Percentiles rank a stretch among this genome's conserved stretches.
Evolutionary conservation across 2,329 filamentous ascomycete genomes (phyloP).

Genomic region (Aspergillus fumigatus): DNA sequence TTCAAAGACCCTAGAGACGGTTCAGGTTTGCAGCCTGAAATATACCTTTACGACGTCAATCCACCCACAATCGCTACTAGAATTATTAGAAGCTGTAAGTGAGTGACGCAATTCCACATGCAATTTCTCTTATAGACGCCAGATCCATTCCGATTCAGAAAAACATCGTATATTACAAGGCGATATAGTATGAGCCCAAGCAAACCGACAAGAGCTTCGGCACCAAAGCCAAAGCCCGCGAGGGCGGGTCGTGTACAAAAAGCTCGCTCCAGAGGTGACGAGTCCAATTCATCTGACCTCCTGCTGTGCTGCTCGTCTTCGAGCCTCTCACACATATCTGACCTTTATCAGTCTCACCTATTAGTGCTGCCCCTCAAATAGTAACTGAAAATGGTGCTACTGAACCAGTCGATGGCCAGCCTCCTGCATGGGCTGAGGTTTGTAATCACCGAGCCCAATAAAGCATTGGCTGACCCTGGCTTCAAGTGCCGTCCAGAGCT

Average conservation of each 20-base stretch:
- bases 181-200: neutral
- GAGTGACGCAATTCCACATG: neutral
- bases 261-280: neutral
- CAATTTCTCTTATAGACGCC: neutral
- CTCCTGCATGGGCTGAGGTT: slow-evolving; percentile 53
- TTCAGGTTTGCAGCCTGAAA: neutral
- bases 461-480: slow-evolving; percentile 33
- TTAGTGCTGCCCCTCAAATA: neutral
- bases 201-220: neutral
- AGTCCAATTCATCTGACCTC: neutral
- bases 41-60: neutral
- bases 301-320: neutral
- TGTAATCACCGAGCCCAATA: neutral
- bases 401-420: slow-evolving; percentile 25
- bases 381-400: neutral
- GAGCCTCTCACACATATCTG: neutral
- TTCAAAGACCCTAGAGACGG: neutral
- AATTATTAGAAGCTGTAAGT: neutral
- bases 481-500: slow-evolving; percentile 46
- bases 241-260: neutral
- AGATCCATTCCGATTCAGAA: neutral
- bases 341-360: neutral
- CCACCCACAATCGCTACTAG: neutral
- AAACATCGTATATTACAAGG: neutral
- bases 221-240: neutral